Evolutionary conservation across 1,139 yeast species (phyloP), one percentile per base, ranked within the genome.

Genomic region (Hansenula lynferdii): DNA sequence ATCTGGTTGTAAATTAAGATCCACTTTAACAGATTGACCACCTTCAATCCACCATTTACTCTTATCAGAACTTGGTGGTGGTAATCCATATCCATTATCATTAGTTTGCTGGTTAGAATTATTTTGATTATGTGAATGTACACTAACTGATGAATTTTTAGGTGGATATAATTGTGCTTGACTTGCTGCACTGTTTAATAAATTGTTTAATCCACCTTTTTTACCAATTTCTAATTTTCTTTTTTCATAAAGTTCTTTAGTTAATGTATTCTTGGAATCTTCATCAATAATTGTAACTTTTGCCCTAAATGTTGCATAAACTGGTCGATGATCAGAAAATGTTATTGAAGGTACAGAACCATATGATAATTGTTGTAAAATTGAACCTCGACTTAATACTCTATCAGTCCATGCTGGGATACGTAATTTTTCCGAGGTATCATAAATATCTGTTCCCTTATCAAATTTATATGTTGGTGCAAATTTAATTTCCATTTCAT

Each of bases 331-430:
- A 60, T 92, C 99, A 1, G 96, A 85, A 59, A 92, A 90, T 38
- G 66, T 61, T 30, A 90, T 63, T 26, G 70, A 70, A 12, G 73
- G 77, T 5, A 74, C 80, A 44, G 81, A 70, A 32, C 79, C 75
- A 57, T 92, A 92, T 16, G 70, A 64, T 17, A 75, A 53, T 52
- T 85, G 97, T 41, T 71, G 74, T 43, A 92, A 57, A 30, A 76
- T 69, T 40, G 75, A 74, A 18, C 77, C 75, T 35, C 79, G 63
- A 38, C 70, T 69, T 38, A 83, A 50, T 38, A 83, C 77, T 38
- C 99, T 68, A 64, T 92, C 98, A 0, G 97, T 92, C 97, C 97
- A 92, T 0, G 97, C 89, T 2, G 98, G 98, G 20, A 85, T 83
- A 49, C 98, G 73, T 57, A 82, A 84, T 58, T 92, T 92, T 50